Base-by-base conservation (phyloP, 495 filamentous ascomycete genomes). In the Neurospora sp. region DNA sequence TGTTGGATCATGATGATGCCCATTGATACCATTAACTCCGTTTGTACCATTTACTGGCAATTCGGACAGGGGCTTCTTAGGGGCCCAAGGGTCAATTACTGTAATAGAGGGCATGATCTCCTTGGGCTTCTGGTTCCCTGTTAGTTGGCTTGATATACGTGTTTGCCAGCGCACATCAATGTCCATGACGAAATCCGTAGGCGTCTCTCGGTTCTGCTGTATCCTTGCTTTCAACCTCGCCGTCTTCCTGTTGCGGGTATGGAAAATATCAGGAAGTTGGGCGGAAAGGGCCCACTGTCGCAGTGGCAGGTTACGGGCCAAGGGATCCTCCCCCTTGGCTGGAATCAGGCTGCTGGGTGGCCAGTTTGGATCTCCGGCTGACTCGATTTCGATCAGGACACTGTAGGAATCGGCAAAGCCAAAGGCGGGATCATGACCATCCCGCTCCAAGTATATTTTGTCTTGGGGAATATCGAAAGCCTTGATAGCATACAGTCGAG, bases 401-500 rank as follows among this genome's bases (percentile, higher is more conserved):
- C 78, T 76, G 75, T 88, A 88, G 20, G 73, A 69, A 40, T 85
- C 82, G 37, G 81, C 84, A 71, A 88, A 75, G 27, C 79, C 82
- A 75, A 81, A 83, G 14, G 78, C 78, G 16, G 75, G 75, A 27
- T 82, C 80, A 68, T 82, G 80, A 8, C 53, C 53, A 68, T 81
- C 80, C 27, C 84, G 79, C 38, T 85, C 79, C 48, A 87, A 77
- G 37, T 76, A 81, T 45, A 88, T 82, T 35, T 84, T 84, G 22
- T 85, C 81, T 39, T 82, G 76, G 7, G 83, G 81, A 48, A 88
- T 79, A 38, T 81, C 73, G 69, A 88, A 87, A 10, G 86, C 84
- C 6, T 81, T 73, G 12, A 81, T 77, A 39, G 82, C 73, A 71
- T 82, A 78, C 68, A 87, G 77, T n/a, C 84, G 81, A 7, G 82